Evolutionary conservation across 208 protist genomes (phyloP).

Genomic region (Polymyxa betae): DNA sequence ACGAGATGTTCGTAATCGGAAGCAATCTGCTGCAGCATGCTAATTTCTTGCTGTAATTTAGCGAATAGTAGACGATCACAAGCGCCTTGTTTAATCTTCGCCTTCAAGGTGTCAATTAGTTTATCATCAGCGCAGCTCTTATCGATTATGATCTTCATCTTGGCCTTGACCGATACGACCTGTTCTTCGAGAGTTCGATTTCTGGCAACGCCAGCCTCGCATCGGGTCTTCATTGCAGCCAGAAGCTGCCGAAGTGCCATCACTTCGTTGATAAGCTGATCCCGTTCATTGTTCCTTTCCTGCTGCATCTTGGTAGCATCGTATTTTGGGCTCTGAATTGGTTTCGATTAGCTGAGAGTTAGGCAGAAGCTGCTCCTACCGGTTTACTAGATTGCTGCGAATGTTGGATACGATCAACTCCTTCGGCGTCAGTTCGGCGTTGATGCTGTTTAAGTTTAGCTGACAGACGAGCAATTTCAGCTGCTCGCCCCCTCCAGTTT

Average conservation of each 20-base stretch:
- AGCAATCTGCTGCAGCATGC: not conserved
- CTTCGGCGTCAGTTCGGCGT: not conserved
- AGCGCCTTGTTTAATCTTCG: not conserved
- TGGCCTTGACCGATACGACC: not conserved
- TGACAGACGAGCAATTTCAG: not conserved
- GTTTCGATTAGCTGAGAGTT: not conserved
- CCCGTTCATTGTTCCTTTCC: not conserved
- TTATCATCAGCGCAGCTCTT: not conserved
- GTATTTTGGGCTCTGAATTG: no score
- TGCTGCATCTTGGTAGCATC: not conserved
- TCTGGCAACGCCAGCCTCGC: not conserved
- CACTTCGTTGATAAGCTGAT: not conserved
- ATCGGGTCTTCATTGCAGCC: not conserved
- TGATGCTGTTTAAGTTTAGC: not conserved
- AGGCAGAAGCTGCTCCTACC: not conserved
- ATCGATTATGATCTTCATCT: conserved; percentile 5
- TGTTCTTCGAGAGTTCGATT: conserved; percentile 41
- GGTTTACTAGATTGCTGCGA: not conserved
- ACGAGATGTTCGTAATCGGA: not conserved
- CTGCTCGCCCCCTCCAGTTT: not conserved
- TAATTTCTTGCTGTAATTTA: not conserved
- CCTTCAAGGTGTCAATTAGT: not conserved
- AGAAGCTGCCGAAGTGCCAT: not conserved
- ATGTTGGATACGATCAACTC: not conserved
- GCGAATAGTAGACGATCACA: not conserved